Base-by-base conservation (phyloP, 2,329 filamentous ascomycete genomes). In the Aplosporella prunicola region DNA sequence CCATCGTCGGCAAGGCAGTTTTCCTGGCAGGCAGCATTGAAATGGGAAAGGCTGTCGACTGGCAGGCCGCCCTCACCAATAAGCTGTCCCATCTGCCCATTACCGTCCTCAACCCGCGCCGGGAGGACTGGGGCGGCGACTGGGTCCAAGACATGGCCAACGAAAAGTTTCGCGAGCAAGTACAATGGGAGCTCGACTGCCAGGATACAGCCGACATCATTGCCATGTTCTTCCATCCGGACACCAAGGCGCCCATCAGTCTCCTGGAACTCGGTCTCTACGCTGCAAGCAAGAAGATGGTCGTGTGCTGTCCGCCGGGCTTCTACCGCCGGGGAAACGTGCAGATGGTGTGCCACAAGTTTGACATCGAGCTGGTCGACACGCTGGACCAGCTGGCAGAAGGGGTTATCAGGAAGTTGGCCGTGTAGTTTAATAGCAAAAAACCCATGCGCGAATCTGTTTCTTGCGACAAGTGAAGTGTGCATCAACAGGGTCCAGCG, bases 281-380 rank as follows among this genome's bases (percentile, higher is more conserved):
- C 32, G 67, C 67, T 3, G 8, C n/a, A 2, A 46, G 56, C 1
- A 57, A 56, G 1, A 72, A 67, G 49, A 60, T 64, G 1, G 56
- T 80, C 9, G 74, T 78, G 1, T 68, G 69, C 27, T 75, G 69
- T 31, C 60, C 65, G 2, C 51, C 61, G 16, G 63, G 62, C 0
- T 81, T 73, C 47, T 65, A 55, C 55, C 76, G 76, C 51, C 63
- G 63, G n/a, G 76, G 74, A 0, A 78, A 81, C 44, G 72, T 82
- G 20, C 60, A 73, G 47, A 57, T 76, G 10, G 65, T 77, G 8
- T 79, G 75, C 43, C 50, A 58, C 41, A 61, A 61, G 36, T 69
- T 67, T 42, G 61, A 53, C 0, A 52, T 76, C 5, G 55, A 62
- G 24, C 50, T 71, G 39, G 53, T 71, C 20, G 57, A 63, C 11